These are phyloP conservation scores for Nicotiana sylvestris DNA, from an alignment of 257 asterid genomes.

Conservation along the genomic window DNA sequence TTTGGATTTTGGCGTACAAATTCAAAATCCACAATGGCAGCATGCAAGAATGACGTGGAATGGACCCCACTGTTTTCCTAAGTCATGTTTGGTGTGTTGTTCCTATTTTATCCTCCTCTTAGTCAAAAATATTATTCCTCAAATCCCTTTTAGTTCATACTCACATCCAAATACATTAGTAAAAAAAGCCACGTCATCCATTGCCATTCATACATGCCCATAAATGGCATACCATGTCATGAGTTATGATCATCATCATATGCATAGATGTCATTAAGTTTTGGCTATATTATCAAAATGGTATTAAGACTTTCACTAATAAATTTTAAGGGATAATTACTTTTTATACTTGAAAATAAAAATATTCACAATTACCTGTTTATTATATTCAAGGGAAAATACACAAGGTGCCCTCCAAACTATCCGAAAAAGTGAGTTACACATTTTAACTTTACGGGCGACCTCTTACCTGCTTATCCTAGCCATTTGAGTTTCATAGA, in stretches of 20 bases:
- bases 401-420: no score
- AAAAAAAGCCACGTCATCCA: neutral
- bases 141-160: slow-evolving; percentile 8
- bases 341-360: no score
- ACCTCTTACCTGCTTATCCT: no score
- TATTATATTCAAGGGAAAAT: no score
- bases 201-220: neutral
- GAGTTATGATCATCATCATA: neutral
- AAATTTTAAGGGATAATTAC: neutral
- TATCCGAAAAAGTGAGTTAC: no score
- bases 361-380: no score
- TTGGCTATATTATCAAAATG: neutral
- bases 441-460: no score
- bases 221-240: neutral
- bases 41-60: slow-evolving; percentile 34
- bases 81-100: neutral
- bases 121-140: neutral
- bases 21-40: slow-evolving; percentile 22
- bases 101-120: neutral
- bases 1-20: neutral
- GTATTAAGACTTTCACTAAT: neutral
- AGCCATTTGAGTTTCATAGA: no score
- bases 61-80: slow-evolving; percentile 18
- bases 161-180: neutral
- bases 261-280: neutral